phyloP scores from a whole-genome alignment of 2,329 filamentous ascomycete genomes.

The Xylariaceae sp. region DNA sequence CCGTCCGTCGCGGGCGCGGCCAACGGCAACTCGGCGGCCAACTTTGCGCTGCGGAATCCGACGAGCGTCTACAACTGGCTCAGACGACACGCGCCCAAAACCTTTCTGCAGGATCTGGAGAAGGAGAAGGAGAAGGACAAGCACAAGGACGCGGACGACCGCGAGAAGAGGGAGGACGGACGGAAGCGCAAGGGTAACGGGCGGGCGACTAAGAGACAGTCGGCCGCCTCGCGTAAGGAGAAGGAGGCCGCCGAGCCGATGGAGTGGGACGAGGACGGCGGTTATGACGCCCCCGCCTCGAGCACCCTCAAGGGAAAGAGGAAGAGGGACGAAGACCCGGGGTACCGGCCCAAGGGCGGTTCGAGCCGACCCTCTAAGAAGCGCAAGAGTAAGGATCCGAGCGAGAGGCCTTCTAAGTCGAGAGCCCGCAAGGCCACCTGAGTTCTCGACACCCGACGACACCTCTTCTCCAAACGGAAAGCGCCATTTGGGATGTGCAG shows the following conservation, averaged over 20 bases:
- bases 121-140: slow-evolving; percentile 33
- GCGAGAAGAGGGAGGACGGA: slow-evolving; percentile 27
- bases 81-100: slow-evolving; percentile 72
- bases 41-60: slow-evolving; percentile 63
- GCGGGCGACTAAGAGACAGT: slow-evolving; percentile 33
- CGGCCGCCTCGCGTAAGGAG: slow-evolving; percentile 25
- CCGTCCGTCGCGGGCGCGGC: slow-evolving; percentile 34
- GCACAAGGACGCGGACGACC: slow-evolving; percentile 29
- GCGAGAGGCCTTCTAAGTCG: slow-evolving; percentile 9
- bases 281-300: slow-evolving; percentile 25
- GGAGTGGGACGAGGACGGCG: slow-evolving; percentile 32
- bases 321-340: slow-evolving; percentile 50
- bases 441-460: no score
- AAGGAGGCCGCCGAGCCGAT: slow-evolving; percentile 25
- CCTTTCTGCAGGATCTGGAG: slow-evolving; percentile 73
- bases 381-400: slow-evolving; percentile 43
- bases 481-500: no score
- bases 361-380: slow-evolving; percentile 48
- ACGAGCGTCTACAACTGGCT: slow-evolving; percentile 96
- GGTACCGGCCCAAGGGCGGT: slow-evolving; percentile 53
- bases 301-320: slow-evolving; percentile 43
- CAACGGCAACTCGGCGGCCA: slow-evolving; percentile 26
- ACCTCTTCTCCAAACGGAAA: no score
- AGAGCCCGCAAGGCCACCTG: slow-evolving; percentile 9
- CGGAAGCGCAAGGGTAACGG: slow-evolving; percentile 24